Conservation (phyloP, 495 filamentous ascomycete species). For the Melanomma pulvis-pyrius region DNA sequence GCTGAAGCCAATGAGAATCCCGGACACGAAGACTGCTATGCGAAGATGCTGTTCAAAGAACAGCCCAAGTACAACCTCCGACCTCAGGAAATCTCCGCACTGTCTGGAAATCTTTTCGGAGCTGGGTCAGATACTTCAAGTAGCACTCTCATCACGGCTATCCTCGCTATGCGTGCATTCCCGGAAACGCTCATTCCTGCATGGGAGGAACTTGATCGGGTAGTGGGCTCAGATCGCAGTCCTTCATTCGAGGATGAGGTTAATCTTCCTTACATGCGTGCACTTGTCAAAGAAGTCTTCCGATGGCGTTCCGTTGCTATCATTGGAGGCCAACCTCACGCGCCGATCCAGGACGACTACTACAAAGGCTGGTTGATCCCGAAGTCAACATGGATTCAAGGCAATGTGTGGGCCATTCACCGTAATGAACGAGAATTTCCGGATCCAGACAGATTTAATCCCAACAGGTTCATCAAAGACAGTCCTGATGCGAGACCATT, state of each 20-base stretch:
- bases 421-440: conserved; percentile 51
- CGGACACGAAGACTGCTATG: conserved; percentile 46
- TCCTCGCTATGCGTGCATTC: conserved; percentile 45
- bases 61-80: conserved; percentile 46
- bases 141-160: conserved; percentile 44
- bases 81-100: conserved; percentile 46
- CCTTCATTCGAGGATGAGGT: conserved; percentile 42
- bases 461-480: conserved; percentile 42
- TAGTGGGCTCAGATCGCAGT: conserved; percentile 41
- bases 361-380: conserved; percentile 46
- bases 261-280: conserved; percentile 41
- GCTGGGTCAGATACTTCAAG: conserved; percentile 40
- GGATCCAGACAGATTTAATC: conserved; percentile 50
- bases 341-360: conserved; percentile 43
- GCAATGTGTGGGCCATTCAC: conserved; percentile 51
- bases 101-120: conserved; percentile 43
- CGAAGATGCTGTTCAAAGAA: conserved; percentile 49
- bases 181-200: conserved; percentile 40
- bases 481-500: conserved; percentile 53
- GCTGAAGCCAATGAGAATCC: conserved; percentile 44
- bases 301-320: conserved; percentile 46
- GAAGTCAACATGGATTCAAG: conserved; percentile 43
- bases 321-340: conserved; percentile 46
- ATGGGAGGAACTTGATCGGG: conserved; percentile 45
- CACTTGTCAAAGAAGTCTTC: conserved; percentile 46